phyloP scores from a whole-genome alignment of 2,329 filamentous ascomycete genomes.

The Colletotrichum salicis region DNA sequence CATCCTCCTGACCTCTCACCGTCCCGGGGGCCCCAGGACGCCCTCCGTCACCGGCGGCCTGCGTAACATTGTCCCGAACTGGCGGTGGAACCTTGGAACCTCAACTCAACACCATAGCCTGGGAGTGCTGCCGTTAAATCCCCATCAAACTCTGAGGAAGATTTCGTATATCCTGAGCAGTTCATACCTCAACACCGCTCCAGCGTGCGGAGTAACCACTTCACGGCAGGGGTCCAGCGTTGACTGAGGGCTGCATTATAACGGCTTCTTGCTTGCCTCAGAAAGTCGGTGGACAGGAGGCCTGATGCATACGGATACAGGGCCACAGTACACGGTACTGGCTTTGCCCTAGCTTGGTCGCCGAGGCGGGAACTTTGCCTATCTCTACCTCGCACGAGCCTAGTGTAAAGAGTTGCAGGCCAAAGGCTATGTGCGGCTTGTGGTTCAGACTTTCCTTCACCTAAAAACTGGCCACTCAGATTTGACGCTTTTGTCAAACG shows the following conservation, averaged over 20 bases:
- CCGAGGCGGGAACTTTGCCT: slow-evolving; percentile 30
- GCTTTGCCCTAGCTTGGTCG: slow-evolving; percentile 24
- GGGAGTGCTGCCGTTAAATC: slow-evolving; percentile 1
- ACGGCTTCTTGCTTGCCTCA: neutral
- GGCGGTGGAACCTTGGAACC: slow-evolving; percentile 25
- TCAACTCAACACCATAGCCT: slow-evolving; percentile 17
- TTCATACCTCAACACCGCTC: neutral
- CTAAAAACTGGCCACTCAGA: slow-evolving; percentile 27
- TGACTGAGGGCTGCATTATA: neutral
- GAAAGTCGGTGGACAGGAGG: neutral
- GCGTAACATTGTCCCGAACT: slow-evolving; percentile 21
- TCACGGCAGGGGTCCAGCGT: neutral
- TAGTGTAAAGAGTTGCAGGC: slow-evolving; percentile 22
- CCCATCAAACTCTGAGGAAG: neutral
- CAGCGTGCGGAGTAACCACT: neutral
- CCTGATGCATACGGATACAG: neutral
- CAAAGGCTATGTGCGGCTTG: slow-evolving; percentile 25
- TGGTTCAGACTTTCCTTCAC: slow-evolving; percentile 17
- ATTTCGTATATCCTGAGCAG: neutral
- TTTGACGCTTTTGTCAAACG: slow-evolving; percentile 26
- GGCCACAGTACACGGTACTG: neutral
- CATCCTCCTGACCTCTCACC: neutral
- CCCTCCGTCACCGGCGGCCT: slow-evolving; percentile 25
- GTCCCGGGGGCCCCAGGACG: slow-evolving; percentile 1
- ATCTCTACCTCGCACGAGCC: slow-evolving; percentile 31